Base-by-base conservation (phyloP, 805 yeast genomes). In the Suhomyces prunicola region DNA sequence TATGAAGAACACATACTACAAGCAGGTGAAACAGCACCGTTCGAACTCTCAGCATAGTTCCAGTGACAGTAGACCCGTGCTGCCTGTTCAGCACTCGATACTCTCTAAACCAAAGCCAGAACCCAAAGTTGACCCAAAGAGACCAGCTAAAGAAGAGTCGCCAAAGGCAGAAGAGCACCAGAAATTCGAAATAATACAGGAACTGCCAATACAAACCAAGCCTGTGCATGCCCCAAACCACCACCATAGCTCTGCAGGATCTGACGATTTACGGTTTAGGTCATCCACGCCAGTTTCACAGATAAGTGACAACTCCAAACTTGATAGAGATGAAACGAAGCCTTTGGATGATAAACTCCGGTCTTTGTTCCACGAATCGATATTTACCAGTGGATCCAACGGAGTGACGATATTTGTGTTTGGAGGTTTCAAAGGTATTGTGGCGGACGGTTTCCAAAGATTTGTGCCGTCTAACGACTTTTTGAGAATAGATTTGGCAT, bases 401-500 rank as follows among this genome's bases (percentile, higher is more conserved):
- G 51, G 57, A 10, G 58, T 71, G 1, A 57, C 69, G 13, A 64
- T 75, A 0, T 73, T 67, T 55, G 58, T 71, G 12, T 74, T 73
- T 61, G 80, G 79, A 2, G 80, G 80, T 3, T 75, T 74, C 51
- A 53, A 54, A 31, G 36, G 41, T 10, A 19, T 41, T 2, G 57
- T 53, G 13, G 54, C 47, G 4, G 47, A 54, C n/a, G 68, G 64
- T 3, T 46, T 50, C 22, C 56, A 58, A 26, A 42, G 22, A 5
- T 73, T 74, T 48, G 55, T 50, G 10, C 74, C 79, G 0, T 55
- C 71, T 2, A 62, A 67, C 50, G 76, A 70, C 27, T 62, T 75
- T 12, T 60, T 74, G 26, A 66, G 68, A 50, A 67, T 75, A 39
- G 77, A 70, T 44, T 59, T 74, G 36, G 58, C 70, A 13, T 50